A percentile compares a stretch with the other conserved stretches of the same genome.
Evolutionary conservation across 2,329 filamentous ascomycete species (phyloP).

Genomic region (Sporothrix curviconia): DNA sequence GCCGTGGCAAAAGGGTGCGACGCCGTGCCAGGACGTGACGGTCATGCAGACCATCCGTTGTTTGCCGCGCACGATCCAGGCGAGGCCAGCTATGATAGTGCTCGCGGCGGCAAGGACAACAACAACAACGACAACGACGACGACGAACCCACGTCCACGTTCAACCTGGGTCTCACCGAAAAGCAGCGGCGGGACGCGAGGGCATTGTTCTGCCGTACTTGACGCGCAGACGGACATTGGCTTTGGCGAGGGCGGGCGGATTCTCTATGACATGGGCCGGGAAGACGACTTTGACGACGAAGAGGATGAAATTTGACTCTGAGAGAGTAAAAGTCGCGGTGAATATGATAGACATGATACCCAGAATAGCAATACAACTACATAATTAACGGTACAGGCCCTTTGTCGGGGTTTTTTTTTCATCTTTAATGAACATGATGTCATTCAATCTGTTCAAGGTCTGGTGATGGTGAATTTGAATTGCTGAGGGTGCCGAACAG

Average conservation of each 20-base stretch:
- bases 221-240: slow-evolving; percentile 82
- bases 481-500: no score
- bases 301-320: slow-evolving; percentile 66
- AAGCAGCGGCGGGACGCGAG: slow-evolving; percentile 82
- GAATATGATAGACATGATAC: neutral
- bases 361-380: no score
- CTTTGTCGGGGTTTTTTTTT: no score
- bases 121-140: slow-evolving; percentile 26
- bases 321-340: no score
- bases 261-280: slow-evolving; percentile 91
- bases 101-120: slow-evolving; percentile 40
- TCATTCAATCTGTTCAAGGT: no score
- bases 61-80: slow-evolving; percentile 47
- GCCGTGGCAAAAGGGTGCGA: slow-evolving; percentile 12
- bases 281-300: slow-evolving; percentile 76
- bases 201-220: slow-evolving; percentile 88
- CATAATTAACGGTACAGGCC: no score
- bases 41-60: slow-evolving; percentile 70
- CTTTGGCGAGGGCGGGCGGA: slow-evolving; percentile 79
- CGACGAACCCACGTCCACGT: slow-evolving; percentile 64
- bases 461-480: no score
- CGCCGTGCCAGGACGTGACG: slow-evolving; percentile 32
- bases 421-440: no score
- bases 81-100: slow-evolving; percentile 27
- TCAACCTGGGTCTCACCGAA: slow-evolving; percentile 80